A percentile compares a stretch with the other conserved stretches of the same genome.
Conservation (phyloP, 1,284 basidiomycete genomes). For the Puccinia brachypodii region DNA sequence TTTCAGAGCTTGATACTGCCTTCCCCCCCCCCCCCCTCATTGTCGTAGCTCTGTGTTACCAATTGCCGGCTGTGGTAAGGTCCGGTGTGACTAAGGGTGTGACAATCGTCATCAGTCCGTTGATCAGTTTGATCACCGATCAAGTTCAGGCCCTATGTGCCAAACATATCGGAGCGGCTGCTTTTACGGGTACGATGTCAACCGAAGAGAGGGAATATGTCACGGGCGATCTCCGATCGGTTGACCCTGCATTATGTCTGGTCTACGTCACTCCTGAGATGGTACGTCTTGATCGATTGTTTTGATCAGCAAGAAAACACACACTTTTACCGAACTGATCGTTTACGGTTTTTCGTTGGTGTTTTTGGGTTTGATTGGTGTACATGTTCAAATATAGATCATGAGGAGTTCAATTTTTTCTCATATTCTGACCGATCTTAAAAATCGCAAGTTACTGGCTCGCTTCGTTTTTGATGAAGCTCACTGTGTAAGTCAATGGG, state of each 20-base stretch:
- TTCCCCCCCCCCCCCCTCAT: not conserved
- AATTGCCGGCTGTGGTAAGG: constrained; percentile 80
- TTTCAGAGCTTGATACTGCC: not conserved
- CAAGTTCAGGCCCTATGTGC: constrained; percentile 74
- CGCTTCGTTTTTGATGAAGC: constrained; percentile 96
- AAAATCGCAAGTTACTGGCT: constrained; percentile 67
- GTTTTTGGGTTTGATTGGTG: not conserved
- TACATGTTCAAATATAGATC: constrained; percentile 49
- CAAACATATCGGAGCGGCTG: constrained; percentile 70
- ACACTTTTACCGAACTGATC: not conserved
- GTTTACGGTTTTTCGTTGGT: not conserved
- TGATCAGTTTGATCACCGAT: constrained; percentile 86
- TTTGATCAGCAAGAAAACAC: too few relatives aligned
- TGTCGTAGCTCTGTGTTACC: constrained; percentile 62
- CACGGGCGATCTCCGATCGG: constrained; percentile 60
- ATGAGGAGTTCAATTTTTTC: constrained; percentile 66
- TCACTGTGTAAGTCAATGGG: constrained; percentile 83
- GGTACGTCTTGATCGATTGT: constrained; percentile 7
- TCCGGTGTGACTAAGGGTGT: constrained; percentile 72
- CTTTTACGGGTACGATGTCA: constrained; percentile 67
- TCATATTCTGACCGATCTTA: constrained; percentile 65
- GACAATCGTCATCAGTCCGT: constrained; percentile 85
- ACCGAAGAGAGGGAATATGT: constrained; percentile 58
- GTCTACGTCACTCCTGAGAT: constrained; percentile 95
- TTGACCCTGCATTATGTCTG: constrained; percentile 62